A percentile compares a stretch with the other conserved stretches of the same genome.
Conservation (phyloP, 2,329 filamentous ascomycete genomes). For the Colletotrichum sp. region DNA sequence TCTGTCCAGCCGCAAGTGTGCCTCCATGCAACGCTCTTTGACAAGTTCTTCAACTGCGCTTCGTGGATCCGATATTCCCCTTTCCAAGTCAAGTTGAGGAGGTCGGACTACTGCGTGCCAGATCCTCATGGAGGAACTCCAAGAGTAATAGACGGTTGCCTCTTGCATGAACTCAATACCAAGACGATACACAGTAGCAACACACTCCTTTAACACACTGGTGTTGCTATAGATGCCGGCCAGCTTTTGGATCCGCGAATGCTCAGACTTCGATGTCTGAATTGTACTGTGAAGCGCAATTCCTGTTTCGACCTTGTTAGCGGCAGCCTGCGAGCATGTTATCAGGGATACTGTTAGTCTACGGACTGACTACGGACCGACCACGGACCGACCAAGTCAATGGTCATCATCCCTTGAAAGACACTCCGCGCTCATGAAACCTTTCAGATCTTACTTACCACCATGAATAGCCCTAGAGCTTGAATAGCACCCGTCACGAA, state of each 20-base stretch:
- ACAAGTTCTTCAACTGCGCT: neutral
- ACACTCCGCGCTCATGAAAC: neutral
- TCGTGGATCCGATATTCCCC: neutral
- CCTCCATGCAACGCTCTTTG: neutral
- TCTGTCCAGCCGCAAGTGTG: neutral
- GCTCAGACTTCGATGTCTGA: neutral
- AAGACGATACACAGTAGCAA: neutral
- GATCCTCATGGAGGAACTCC: neutral
- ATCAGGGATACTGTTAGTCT: neutral
- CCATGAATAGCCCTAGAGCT: neutral
- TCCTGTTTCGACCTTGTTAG: neutral
- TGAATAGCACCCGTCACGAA: neutral
- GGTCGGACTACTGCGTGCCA: neutral
- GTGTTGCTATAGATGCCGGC: neutral
- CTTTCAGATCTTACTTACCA: neutral
- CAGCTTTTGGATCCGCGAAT: neutral
- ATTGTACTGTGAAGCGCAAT: neutral
- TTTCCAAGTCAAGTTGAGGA: neutral
- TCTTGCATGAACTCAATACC: neutral
- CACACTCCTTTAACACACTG: neutral
- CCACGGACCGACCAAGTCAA: accelerated
- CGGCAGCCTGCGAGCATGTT: neutral
- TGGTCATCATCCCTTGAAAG: neutral
- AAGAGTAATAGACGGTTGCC: neutral
- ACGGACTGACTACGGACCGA: accelerated